Evolutionary conservation across 352 stramenopile genomes (phyloP).

Genomic region (Globisporangium rhizosaccharum): DNA sequence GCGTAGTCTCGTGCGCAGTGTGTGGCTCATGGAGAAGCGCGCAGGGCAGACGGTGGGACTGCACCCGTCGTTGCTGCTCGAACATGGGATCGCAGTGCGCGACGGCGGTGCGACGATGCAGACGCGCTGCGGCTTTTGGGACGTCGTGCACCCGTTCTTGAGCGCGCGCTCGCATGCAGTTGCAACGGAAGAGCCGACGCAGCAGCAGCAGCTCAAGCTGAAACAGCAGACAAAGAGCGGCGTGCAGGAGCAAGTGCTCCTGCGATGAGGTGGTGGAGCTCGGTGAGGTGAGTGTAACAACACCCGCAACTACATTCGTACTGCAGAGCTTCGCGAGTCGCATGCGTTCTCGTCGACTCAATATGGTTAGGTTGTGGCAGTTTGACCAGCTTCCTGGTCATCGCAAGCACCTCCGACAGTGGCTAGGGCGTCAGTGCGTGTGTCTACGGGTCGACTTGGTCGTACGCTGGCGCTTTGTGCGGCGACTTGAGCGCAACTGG

Average conservation of each 20-base stretch:
- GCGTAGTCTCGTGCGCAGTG: slow-evolving; percentile 23
- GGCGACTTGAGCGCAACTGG: slow-evolving; percentile 32
- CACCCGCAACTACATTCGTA: too few relatives aligned
- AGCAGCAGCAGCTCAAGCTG: background rate
- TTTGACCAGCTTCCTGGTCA: too few relatives aligned
- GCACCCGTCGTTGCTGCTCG: slow-evolving; percentile 15
- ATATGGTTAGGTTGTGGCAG: too few relatives aligned
- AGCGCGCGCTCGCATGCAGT: slow-evolving; percentile 15
- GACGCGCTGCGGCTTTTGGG: slow-evolving; percentile 36
- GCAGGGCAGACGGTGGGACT: slow-evolving; percentile 17
- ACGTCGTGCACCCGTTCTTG: slow-evolving; percentile 35
- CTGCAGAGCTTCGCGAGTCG: too few relatives aligned
- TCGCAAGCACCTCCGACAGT: too few relatives aligned
- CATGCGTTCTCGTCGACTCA: too few relatives aligned
- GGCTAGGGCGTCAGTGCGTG: background rate
- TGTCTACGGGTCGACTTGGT: slow-evolving; percentile 22
- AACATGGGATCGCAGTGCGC: slow-evolving; percentile 18
- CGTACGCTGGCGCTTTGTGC: slow-evolving; percentile 14
- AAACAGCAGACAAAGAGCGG: background rate
- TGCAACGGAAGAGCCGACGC: background rate
- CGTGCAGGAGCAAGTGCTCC: slow-evolving; percentile 7
- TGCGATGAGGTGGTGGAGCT: background rate
- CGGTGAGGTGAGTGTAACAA: background rate
- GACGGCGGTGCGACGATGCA: slow-evolving; percentile 22
- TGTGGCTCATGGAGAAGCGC: slow-evolving; percentile 17